Evolutionary conservation across 2,329 filamentous ascomycete species (phyloP), one percentile per base, ranked within the genome.

Genomic region (Pestalotiopsis sp.): DNA sequence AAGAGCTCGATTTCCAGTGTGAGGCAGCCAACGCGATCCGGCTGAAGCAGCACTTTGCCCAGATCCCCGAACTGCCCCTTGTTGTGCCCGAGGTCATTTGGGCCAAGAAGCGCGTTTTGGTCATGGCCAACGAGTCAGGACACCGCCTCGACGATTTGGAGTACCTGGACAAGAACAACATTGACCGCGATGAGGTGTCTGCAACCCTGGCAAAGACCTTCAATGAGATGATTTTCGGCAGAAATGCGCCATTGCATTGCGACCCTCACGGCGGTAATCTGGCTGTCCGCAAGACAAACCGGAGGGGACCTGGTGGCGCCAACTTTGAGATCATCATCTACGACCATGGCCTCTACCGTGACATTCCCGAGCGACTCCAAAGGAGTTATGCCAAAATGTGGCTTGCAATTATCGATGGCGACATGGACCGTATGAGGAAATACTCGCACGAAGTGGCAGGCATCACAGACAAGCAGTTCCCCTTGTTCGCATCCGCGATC

Each of bases 171-270:
- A 84, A 86, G 6, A 92, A 97, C 78, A 88, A 89, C 68, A 99
- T 99, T 77, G 94, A 97, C 79, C 90, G 96, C 23, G 96, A 98
- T 77, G 95, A 98, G 80, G 96, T 99, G 4, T 97, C 95, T 0
- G 95, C 95, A 1, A 92, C 94, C 0, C 85, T 99, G 3, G 92
- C 96, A 0, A 90, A 91, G 69, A 94, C 99, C 69, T 99, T 99
- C 87, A 99, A 99, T 84, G 95, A 98, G 79, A 99, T 99, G 96
- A 98, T 99, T 73, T 99, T 99, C 73, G 95, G 95, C 63, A 88
- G 91, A 65, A 88, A 91, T 69, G 95, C 95, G 0, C 94, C 96
- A 0, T 83, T 99, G 52, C 96, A 99, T 82, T 99, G 96, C 81
- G 96, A 99, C 77, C 96, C 96, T 0, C 96, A 99, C 77, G 96